phyloP scores from a whole-genome alignment of 805 yeast species.

The Martiniozyma abietophila region DNA sequence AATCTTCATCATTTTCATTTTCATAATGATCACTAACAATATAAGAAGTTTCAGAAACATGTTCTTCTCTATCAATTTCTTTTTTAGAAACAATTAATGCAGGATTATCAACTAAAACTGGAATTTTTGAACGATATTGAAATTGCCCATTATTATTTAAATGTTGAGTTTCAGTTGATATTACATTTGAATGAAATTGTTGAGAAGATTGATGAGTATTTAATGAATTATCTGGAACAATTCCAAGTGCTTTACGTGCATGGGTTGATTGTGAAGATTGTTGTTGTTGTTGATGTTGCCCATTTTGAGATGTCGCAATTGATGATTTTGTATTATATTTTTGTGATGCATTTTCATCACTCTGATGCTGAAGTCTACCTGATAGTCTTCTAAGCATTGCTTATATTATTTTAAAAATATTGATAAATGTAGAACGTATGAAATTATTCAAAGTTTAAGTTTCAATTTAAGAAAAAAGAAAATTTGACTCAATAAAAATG shows the following conservation, averaged over 20 bases:
- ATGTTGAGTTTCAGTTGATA: constrained; percentile 4
- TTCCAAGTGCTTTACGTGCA: constrained; percentile 22
- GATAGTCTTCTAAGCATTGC: constrained; percentile 14
- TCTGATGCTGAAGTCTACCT: constrained; percentile 13
- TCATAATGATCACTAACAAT: constrained; percentile 4
- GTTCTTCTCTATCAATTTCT: background rate
- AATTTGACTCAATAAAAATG: too few species aligned
- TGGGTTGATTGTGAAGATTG: constrained; percentile 2
- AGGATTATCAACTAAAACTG: constrained; percentile 13
- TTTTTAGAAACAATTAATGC: constrained; percentile 1
- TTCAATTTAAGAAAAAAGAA: background rate
- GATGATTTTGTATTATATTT: constrained; percentile 3
- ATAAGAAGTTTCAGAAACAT: too few species aligned
- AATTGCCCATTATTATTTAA: constrained; percentile 1
- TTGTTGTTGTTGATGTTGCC: constrained; percentile 1
- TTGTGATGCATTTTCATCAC: constrained; percentile 20
- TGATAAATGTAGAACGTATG: background rate
- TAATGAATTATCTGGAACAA: constrained; percentile 20
- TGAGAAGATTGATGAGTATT: constrained; percentile 12
- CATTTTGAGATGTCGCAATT: background rate
- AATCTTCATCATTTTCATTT: constrained; percentile 10
- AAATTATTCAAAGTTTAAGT: background rate
- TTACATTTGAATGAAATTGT: constrained; percentile 5
- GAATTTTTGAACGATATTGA: constrained; percentile 11
- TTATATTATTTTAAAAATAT: background rate